These are phyloP conservation scores for Lyophyllum shimeji DNA, from an alignment of 768 basidiomycete species.

Conservation along the genomic window DNA sequence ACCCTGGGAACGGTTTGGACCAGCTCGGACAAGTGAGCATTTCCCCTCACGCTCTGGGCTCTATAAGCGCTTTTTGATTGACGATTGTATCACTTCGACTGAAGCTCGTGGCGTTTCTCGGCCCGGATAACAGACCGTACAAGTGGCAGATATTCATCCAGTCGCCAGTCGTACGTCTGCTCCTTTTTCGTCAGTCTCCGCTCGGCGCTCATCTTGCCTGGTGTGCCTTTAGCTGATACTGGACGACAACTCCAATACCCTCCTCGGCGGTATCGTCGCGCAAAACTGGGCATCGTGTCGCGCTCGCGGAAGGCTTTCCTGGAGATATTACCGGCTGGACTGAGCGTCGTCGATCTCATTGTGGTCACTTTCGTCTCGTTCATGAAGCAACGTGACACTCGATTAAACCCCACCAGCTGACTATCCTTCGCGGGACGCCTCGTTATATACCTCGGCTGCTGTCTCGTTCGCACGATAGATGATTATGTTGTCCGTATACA, in stretches of 20 bases:
- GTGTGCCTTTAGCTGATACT: slow-evolving; percentile 27
- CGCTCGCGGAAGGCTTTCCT: slow-evolving; percentile 30
- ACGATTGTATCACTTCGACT: not conserved
- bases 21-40: slow-evolving; percentile 22
- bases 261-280: slow-evolving; percentile 28
- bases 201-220: not conserved
- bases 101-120: slow-evolving; percentile 35
- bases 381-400: slow-evolving; percentile 21
- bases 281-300: slow-evolving; percentile 31
- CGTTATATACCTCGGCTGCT: too few species aligned
- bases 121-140: slow-evolving; percentile 32
- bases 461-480: too few species aligned
- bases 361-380: slow-evolving; percentile 29
- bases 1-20: slow-evolving; percentile 3
- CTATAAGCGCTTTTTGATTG: too few species aligned
- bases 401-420: slow-evolving; percentile 9
- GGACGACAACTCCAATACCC: slow-evolving; percentile 25
- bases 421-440: too few species aligned
- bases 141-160: slow-evolving; percentile 39
- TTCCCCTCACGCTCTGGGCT: too few species aligned
- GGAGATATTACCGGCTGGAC: slow-evolving; percentile 29
- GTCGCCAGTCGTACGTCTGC: slow-evolving; percentile 34
- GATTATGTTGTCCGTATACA: too few species aligned
- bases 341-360: slow-evolving; percentile 25
- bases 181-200: not conserved